These are phyloP conservation scores for Pinus tabuliformis DNA, from an alignment of 75 land plant species.

Conservation along the genomic window DNA sequence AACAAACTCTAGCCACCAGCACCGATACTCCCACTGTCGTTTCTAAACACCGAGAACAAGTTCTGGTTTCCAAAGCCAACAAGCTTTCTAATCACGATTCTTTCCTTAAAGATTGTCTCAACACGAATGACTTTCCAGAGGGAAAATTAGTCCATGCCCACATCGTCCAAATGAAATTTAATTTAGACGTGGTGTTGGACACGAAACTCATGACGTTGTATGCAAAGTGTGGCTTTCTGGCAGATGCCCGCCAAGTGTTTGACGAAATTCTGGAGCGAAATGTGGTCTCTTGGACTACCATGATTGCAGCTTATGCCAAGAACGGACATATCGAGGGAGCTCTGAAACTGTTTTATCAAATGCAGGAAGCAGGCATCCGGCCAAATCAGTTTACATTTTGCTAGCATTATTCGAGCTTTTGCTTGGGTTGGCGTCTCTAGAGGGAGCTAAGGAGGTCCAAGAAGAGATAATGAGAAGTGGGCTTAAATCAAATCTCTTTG, in stretches of 20 bases:
- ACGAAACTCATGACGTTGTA: too few relatives aligned
- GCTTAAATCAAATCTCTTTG: background rate
- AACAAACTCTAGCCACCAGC: too few relatives aligned
- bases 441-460: background rate
- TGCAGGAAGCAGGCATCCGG: conserved; percentile 4
- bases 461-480: background rate
- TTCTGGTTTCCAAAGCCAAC: too few relatives aligned
- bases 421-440: background rate
- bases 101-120: too few relatives aligned
- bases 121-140: too few relatives aligned
- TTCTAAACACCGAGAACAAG: too few relatives aligned
- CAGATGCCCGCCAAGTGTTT: conserved; percentile 6
- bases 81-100: too few relatives aligned
- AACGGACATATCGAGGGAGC: conserved; percentile 12
- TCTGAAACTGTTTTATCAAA: conserved; percentile 7
- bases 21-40: too few relatives aligned
- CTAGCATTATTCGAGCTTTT: conserved; percentile 4
- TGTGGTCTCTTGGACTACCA: conserved; percentile 17
- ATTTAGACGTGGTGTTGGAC: too few relatives aligned
- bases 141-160: too few relatives aligned
- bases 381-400: conserved; percentile 9
- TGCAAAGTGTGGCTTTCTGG: too few relatives aligned
- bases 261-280: background rate
- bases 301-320: conserved; percentile 13
- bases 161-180: too few relatives aligned